Evolutionary conservation across 1,284 basidiomycete genomes (phyloP).

Genomic region (Rhodotorula sp.): DNA sequence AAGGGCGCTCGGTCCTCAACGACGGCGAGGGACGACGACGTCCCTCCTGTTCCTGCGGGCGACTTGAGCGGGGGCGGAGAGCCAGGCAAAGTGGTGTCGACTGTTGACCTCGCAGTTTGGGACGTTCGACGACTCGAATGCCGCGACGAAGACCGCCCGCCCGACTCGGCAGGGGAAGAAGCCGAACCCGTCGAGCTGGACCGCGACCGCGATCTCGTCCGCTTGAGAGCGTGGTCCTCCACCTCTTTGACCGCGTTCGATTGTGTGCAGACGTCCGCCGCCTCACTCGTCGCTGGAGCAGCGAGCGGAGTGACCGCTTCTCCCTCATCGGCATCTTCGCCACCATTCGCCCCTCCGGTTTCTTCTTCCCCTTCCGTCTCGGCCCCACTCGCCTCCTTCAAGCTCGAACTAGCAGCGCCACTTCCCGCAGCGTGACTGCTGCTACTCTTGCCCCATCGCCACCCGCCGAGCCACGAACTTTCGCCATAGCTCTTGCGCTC

Average conservation of each 20-base stretch:
- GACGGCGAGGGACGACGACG: background rate
- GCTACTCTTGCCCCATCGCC: constrained; percentile 14
- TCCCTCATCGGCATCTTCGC: background rate
- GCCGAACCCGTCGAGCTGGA: background rate
- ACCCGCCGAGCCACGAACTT: constrained; percentile 29
- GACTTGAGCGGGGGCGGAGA: background rate
- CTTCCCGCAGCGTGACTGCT: no score
- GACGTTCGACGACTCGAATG: constrained; percentile 15
- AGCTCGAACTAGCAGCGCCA: background rate
- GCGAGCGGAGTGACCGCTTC: background rate
- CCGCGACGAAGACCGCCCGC: background rate
- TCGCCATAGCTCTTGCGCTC: constrained; percentile 27
- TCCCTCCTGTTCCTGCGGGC: background rate
- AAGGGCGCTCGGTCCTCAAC: constrained; percentile 2
- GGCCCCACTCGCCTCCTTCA: background rate
- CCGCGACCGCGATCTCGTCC: no score
- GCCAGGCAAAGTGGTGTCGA: background rate
- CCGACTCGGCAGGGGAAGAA: background rate
- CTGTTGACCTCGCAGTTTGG: constrained; percentile 1
- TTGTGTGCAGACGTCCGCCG: no score
- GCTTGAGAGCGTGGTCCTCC: background rate
- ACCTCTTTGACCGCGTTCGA: no score
- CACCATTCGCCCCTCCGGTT: background rate
- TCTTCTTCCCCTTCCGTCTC: background rate
- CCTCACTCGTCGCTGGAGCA: no score